Evolutionary conservation across 2,329 filamentous ascomycete species (phyloP).

Genomic region (Hortaea sp.): DNA sequence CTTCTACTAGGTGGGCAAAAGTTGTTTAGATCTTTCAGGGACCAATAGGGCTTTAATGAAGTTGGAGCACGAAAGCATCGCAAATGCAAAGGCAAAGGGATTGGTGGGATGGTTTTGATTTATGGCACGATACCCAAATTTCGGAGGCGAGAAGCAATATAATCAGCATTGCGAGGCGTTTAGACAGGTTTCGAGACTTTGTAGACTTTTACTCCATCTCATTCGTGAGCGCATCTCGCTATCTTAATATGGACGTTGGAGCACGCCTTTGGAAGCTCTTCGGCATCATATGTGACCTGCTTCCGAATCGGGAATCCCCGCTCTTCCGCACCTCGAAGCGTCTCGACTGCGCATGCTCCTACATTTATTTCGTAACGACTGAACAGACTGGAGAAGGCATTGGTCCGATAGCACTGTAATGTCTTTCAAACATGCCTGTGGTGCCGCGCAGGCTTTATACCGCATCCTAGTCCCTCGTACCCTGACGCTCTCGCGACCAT

Average conservation of each 20-base stretch:
- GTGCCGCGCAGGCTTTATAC: slow-evolving; percentile 29
- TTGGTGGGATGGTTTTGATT: background rate
- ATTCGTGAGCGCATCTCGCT: too few species aligned
- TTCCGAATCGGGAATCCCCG: background rate
- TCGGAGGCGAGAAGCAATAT: background rate
- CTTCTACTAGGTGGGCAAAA: slow-evolving; percentile 34
- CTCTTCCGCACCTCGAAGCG: background rate
- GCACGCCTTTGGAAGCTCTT: too few species aligned
- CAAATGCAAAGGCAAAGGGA: background rate
- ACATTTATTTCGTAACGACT: background rate
- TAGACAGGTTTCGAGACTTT: too few species aligned
- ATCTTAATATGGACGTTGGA: too few species aligned
- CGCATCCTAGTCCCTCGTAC: slow-evolving; percentile 34
- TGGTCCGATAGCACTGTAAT: background rate
- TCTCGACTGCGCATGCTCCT: too few species aligned
- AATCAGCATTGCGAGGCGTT: too few species aligned
- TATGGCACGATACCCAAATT: background rate
- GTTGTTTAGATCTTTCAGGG: slow-evolving; percentile 28
- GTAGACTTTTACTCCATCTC: too few species aligned
- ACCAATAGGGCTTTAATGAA: slow-evolving; percentile 8
- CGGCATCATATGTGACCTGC: background rate
- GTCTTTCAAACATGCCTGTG: slow-evolving; percentile 8
- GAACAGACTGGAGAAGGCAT: too few species aligned
- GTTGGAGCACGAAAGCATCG: background rate
- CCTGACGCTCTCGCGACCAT: background rate